Conservation (phyloP, 306 rosid species). For the Castanopsis chinensis region DNA sequence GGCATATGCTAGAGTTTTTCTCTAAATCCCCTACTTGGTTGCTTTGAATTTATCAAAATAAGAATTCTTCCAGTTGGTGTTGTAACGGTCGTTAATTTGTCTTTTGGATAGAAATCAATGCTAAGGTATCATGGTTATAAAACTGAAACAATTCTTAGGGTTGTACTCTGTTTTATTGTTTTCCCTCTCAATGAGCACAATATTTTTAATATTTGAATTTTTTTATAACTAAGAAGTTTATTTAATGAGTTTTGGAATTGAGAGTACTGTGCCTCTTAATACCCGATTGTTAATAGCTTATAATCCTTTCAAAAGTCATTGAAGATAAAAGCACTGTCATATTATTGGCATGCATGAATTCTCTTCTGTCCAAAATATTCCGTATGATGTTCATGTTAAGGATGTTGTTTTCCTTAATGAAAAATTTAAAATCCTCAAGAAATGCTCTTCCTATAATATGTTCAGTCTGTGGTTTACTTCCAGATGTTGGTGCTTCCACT, state of each 20-base stretch:
- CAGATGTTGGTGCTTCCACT: slow-evolving; percentile 77
- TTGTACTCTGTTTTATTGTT: background rate
- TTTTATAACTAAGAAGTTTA: background rate
- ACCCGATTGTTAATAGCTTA: no score
- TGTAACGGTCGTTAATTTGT: background rate
- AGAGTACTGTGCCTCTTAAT: no score
- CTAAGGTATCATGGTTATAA: background rate
- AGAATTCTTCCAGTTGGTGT: background rate
- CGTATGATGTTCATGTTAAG: background rate
- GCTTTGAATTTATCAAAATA: background rate
- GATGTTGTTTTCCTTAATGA: background rate
- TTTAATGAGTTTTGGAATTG: background rate
- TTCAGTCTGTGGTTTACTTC: slow-evolving; percentile 1
- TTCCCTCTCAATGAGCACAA: no score
- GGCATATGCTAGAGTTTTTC: background rate
- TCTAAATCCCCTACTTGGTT: background rate
- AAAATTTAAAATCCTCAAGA: background rate
- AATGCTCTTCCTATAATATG: background rate
- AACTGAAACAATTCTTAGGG: background rate
- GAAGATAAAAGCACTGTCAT: background rate
- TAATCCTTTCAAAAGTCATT: background rate
- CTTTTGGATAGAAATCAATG: background rate
- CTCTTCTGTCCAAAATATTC: background rate
- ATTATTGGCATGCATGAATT: background rate
- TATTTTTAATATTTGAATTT: no score